Evolutionary conservation across 805 yeast species (phyloP).

Genomic region (Blastobotrys americana): DNA sequence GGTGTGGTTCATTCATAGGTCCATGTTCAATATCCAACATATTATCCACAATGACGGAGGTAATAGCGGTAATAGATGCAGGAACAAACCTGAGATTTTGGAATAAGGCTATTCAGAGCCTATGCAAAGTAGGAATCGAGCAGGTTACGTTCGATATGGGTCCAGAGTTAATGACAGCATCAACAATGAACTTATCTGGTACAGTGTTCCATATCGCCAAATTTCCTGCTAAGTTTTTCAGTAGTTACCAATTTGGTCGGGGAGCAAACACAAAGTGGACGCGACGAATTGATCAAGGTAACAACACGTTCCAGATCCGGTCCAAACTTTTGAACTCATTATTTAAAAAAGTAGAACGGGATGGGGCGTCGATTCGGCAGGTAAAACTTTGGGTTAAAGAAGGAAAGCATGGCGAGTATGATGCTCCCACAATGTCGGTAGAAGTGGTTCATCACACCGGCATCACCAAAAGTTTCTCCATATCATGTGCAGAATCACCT

Average conservation of each 20-base stretch:
- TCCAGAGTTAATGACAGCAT: conserved; percentile 10
- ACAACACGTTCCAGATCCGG: conserved; percentile 16
- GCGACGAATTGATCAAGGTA: neutral
- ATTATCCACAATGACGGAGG: conserved; percentile 13
- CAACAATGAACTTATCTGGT: conserved; percentile 18
- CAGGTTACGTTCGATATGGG: conserved; percentile 13
- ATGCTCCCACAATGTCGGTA: conserved; percentile 10
- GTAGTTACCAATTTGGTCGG: conserved; percentile 2
- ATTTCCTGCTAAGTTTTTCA: conserved; percentile 14
- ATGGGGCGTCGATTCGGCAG: conserved; percentile 9
- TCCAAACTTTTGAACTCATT: conserved; percentile 17
- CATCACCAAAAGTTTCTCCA: conserved; percentile 13
- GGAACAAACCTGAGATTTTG: conserved; percentile 12
- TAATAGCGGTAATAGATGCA: conserved; percentile 14
- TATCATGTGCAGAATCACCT: conserved; percentile 15
- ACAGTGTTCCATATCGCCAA: conserved; percentile 15
- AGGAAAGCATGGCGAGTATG: neutral
- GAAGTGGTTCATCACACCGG: conserved; percentile 12
- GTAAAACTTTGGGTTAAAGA: conserved; percentile 11
- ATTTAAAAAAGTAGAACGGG: conserved; percentile 18
- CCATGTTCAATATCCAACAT: no score
- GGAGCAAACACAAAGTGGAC: neutral
- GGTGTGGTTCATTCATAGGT: no score
- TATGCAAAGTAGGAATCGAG: conserved; percentile 14
- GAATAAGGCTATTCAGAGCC: conserved; percentile 11